phyloP scores from a whole-genome alignment of 495 filamentous ascomycete genomes.

The Aspergillus asperescens region DNA sequence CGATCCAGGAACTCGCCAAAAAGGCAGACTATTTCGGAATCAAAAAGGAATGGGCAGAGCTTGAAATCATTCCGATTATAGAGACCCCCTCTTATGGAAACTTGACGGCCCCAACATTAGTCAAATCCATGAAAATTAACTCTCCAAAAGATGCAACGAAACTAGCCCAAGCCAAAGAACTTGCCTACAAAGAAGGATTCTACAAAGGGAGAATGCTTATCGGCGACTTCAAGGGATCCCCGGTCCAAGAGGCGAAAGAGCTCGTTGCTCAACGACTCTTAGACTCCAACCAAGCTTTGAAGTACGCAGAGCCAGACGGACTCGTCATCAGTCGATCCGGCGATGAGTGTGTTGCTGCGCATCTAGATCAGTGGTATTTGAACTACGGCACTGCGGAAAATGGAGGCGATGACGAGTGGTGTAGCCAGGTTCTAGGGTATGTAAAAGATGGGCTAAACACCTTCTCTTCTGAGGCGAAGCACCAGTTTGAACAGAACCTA shows the following conservation, averaged over 20 bases:
- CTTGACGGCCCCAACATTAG: slow-evolving; percentile 72
- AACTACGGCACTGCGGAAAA: too few relatives aligned
- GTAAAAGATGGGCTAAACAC: slow-evolving; percentile 74
- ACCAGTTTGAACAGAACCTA: slow-evolving; percentile 77
- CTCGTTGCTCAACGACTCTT: slow-evolving; percentile 68
- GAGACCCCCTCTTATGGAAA: slow-evolving; percentile 85
- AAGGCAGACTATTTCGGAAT: slow-evolving; percentile 96
- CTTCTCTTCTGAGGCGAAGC: slow-evolving; percentile 70
- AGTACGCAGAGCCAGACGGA: slow-evolving; percentile 88
- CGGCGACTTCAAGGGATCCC: slow-evolving; percentile 82
- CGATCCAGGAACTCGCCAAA: slow-evolving; percentile 82
- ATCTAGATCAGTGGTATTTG: slow-evolving; percentile 94
- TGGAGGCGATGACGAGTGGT: slow-evolving; percentile 74
- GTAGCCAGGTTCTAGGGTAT: slow-evolving; percentile 62
- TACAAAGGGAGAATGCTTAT: slow-evolving; percentile 90
- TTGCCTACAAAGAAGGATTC: slow-evolving; percentile 93
- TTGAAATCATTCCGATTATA: slow-evolving; percentile 84
- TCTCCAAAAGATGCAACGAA: slow-evolving; percentile 90
- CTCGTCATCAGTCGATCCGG: slow-evolving; percentile 78
- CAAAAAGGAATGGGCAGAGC: slow-evolving; percentile 91
- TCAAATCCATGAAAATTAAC: slow-evolving; percentile 91
- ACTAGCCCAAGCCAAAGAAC: slow-evolving; percentile 87
- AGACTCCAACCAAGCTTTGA: slow-evolving; percentile 83
- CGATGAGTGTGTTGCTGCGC: slow-evolving; percentile 87
- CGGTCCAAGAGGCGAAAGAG: slow-evolving; percentile 83